Evolutionary conservation across 2,329 filamentous ascomycete genomes (phyloP).

Genomic region (Penicillium sp.): DNA sequence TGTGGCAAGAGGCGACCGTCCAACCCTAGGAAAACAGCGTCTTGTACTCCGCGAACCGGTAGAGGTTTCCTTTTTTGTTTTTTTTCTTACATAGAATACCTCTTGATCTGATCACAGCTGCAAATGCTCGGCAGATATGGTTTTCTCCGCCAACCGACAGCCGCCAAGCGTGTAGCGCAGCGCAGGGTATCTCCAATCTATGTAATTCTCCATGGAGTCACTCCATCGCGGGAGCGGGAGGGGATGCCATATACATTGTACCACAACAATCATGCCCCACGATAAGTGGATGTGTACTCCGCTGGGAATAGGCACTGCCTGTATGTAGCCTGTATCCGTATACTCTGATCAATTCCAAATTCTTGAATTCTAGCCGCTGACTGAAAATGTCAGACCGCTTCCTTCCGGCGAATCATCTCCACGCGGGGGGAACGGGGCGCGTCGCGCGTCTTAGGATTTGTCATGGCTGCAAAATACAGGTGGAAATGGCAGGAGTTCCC

Average conservation of each 20-base stretch:
- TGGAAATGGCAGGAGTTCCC: too few species aligned
- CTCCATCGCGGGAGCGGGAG: neutral
- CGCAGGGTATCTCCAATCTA: neutral
- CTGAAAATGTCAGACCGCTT: slow-evolving; percentile 5
- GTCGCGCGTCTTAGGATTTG: slow-evolving; percentile 25
- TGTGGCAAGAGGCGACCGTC: neutral
- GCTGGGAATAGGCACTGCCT: too few species aligned
- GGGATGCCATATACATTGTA: too few species aligned
- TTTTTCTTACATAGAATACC: too few species aligned
- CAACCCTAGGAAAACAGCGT: neutral
- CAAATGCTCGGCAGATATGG: neutral
- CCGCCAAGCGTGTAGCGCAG: neutral
- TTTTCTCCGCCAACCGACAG: neutral
- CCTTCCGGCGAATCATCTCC: slow-evolving; percentile 4
- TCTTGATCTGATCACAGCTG: neutral
- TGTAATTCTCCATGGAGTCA: neutral
- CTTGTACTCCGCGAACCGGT: neutral
- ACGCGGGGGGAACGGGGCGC: slow-evolving; percentile 1
- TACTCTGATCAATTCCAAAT: slow-evolving; percentile 3
- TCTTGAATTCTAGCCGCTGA: neutral
- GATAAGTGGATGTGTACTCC: too few species aligned
- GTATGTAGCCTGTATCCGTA: too few species aligned
- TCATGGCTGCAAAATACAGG: too few species aligned
- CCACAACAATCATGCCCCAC: too few species aligned
- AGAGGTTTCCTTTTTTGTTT: neutral